Evolutionary conservation across 306 rosid species (phyloP).

Genomic region (Dalbergia cochinchinensis): DNA sequence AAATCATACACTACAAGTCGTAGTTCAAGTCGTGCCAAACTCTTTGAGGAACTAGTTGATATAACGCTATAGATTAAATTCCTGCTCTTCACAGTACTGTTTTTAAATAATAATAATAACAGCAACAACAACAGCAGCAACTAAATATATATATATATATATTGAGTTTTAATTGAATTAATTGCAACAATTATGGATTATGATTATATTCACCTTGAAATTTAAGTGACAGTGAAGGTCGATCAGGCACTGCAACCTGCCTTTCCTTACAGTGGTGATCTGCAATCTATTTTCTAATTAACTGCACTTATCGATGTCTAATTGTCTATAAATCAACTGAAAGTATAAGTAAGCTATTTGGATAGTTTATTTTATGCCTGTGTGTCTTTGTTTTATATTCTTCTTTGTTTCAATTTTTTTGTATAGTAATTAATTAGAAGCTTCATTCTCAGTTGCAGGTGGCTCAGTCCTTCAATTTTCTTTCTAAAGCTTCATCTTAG

Average conservation of each 20-base stretch:
- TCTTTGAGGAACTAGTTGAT: conserved; percentile 1
- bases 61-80: neutral
- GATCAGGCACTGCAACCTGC: conserved; percentile 27
- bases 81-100: neutral
- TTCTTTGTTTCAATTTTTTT: too few relatives aligned
- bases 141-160: neutral
- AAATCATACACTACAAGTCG: neutral
- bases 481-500: too few relatives aligned
- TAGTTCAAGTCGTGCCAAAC: neutral
- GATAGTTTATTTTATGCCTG: neutral
- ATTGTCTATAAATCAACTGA: neutral
- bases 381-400: too few relatives aligned
- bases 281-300: neutral
- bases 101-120: neutral
- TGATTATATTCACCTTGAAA: conserved; percentile 21
- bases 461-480: too few relatives aligned
- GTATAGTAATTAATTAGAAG: too few relatives aligned
- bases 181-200: neutral
- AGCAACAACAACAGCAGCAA: neutral
- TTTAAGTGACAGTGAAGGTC: neutral
- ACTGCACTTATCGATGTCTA: neutral
- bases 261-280: neutral
- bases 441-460: too few relatives aligned
- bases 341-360: neutral
- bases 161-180: conserved; percentile 26